Evolutionary conservation across 2,329 filamentous ascomycete genomes (phyloP).

Genomic region (Diaporthe batatas): DNA sequence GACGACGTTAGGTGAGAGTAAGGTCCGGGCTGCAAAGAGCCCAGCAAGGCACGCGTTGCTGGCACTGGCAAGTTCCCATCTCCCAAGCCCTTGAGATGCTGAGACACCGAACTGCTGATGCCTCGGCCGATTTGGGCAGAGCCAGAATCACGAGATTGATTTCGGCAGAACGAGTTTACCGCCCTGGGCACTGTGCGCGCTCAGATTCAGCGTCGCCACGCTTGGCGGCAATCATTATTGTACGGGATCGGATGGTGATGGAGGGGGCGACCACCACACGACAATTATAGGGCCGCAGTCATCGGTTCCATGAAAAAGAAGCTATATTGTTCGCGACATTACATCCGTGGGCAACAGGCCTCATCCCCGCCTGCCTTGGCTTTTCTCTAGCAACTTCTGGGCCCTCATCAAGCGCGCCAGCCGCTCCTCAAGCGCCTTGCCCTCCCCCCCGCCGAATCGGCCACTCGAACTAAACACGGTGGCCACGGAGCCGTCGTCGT

Average conservation of each 20-base stretch:
- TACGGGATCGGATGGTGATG: not conserved
- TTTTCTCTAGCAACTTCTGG: constrained; percentile 44
- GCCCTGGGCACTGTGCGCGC: not conserved
- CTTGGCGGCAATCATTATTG: too few species aligned
- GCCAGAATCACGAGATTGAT: not conserved
- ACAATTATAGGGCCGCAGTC: not conserved
- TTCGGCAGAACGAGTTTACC: too few species aligned
- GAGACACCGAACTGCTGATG: not conserved
- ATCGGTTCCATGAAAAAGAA: not conserved
- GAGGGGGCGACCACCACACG: not conserved
- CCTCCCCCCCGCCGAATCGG: not conserved
- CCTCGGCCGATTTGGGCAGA: not conserved
- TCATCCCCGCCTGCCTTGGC: constrained; percentile 11
- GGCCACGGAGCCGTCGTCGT: constrained; percentile 33
- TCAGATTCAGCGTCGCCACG: not conserved
- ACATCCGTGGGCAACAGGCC: not conserved
- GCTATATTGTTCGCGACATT: not conserved
- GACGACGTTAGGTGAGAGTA: constrained; percentile 5
- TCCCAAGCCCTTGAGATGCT: not conserved
- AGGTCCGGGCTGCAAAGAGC: not conserved
- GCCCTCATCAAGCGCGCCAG: constrained; percentile 47
- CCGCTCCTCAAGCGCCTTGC: constrained; percentile 43
- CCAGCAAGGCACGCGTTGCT: not conserved
- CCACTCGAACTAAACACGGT: not conserved
- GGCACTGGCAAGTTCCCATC: constrained; percentile 13